Percentiles rank a stretch among this genome's conserved stretches.
Conservation (phyloP, 2,329 filamentous ascomycete genomes). For the Pseudocercospora fijiensis region DNA sequence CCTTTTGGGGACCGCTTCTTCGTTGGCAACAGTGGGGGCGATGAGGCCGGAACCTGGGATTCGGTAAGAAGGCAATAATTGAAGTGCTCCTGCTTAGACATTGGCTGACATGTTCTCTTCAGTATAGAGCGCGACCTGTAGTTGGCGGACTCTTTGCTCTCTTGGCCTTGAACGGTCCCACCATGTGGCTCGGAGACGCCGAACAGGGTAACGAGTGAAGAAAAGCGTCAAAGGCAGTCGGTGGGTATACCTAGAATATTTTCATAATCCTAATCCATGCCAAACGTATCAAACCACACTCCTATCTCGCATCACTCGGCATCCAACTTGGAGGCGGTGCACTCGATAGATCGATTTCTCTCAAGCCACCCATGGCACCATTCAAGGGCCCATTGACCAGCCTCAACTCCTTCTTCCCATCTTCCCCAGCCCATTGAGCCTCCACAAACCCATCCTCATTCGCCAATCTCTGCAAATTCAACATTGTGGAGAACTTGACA, state of each 20-base stretch:
- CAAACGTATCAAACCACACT: neutral
- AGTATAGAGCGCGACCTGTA: slow-evolving; percentile 45
- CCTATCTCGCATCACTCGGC: neutral
- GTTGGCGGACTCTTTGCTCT: slow-evolving; percentile 45
- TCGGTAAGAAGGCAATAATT: no score
- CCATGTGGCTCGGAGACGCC: neutral
- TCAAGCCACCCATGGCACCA: neutral
- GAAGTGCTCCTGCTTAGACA: no score
- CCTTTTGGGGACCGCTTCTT: neutral
- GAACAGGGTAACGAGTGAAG: neutral
- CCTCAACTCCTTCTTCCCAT: neutral
- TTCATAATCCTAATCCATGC: neutral
- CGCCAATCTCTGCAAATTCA: neutral
- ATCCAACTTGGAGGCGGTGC: neutral
- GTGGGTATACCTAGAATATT: neutral
- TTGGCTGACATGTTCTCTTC: no score
- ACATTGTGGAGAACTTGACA: neutral
- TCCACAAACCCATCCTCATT: neutral
- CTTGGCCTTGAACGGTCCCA: neutral
- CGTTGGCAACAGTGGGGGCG: slow-evolving; percentile 22
- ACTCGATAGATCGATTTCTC: neutral
- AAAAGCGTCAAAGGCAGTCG: neutral
- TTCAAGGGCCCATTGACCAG: neutral
- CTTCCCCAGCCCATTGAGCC: neutral
- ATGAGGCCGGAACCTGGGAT: slow-evolving; percentile 37